phyloP scores from a whole-genome alignment of 495 filamentous ascomycete genomes.

The Tuber calosporum region DNA sequence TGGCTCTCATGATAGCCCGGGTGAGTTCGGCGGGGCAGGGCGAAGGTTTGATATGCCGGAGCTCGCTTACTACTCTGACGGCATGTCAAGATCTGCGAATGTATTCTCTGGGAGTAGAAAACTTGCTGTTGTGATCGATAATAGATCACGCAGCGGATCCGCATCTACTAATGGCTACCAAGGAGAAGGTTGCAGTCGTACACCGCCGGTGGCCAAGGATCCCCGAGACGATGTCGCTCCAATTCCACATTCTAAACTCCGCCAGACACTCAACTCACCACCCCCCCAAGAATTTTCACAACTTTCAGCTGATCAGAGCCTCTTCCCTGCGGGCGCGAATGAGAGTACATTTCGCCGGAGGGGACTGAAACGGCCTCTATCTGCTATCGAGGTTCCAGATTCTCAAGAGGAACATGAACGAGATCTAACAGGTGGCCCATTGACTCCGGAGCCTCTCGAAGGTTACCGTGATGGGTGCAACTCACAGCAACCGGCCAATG shows the following conservation, averaged over 20 bases:
- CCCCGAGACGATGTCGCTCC: conserved; percentile 9
- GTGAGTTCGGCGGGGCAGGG: neutral
- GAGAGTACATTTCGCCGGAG: neutral
- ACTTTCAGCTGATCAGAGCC: neutral
- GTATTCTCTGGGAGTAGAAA: conserved; percentile 29
- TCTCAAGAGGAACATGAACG: conserved; percentile 31
- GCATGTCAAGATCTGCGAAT: conserved; percentile 15
- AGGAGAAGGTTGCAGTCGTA: conserved; percentile 5
- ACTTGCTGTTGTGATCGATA: conserved; percentile 34
- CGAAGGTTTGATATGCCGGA: neutral
- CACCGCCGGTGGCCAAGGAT: conserved; percentile 15
- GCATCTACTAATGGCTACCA: conserved; percentile 21
- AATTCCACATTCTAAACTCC: neutral
- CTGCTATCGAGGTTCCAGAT: conserved; percentile 14
- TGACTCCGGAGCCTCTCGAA: conserved; percentile 31
- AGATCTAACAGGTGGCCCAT: conserved; percentile 23
- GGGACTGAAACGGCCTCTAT: neutral
- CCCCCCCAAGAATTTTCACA: neutral
- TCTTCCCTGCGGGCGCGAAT: neutral
- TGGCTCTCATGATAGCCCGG: neutral
- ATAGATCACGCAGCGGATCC: conserved; percentile 27
- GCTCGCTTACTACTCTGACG: conserved; percentile 3
- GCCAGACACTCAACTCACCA: neutral
- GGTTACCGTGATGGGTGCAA: neutral
- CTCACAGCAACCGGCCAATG: neutral